Conservation (phyloP, 2,329 filamentous ascomycete species). For the Ophiosphaerella narmari region DNA sequence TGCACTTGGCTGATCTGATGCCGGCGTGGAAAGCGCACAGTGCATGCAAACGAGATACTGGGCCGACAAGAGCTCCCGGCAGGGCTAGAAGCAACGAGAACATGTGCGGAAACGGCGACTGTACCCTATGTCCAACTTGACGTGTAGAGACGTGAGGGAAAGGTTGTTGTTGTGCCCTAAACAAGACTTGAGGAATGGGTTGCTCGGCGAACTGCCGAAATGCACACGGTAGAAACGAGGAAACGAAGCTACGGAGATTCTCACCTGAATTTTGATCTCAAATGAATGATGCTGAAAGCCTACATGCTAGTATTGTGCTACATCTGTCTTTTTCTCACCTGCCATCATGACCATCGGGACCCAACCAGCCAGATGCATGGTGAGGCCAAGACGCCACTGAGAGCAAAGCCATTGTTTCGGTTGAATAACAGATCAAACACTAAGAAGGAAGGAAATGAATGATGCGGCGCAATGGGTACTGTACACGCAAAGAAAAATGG, state of each 20-base stretch:
- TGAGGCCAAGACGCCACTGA: slow-evolving; percentile 2
- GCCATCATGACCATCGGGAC: too few species aligned
- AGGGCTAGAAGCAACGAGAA: slow-evolving; percentile 12
- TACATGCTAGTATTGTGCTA: slow-evolving; percentile 1
- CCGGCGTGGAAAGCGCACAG: slow-evolving; percentile 11
- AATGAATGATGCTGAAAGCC: neutral
- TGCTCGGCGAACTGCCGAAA: slow-evolving; percentile 9
- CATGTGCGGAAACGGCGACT: slow-evolving; percentile 4
- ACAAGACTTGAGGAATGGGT: slow-evolving; percentile 14
- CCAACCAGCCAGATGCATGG: slow-evolving; percentile 1
- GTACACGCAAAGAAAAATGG: neutral
- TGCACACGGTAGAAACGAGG: neutral
- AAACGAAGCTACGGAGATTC: neutral
- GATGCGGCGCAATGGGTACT: neutral
- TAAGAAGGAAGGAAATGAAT: neutral
- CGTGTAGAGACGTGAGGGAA: slow-evolving; percentile 6
- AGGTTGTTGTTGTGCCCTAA: slow-evolving; percentile 12
- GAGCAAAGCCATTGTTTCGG: neutral
- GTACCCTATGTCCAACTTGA: slow-evolving; percentile 11
- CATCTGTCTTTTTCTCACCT: neutral
- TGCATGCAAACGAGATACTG: slow-evolving; percentile 23
- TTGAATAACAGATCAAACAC: neutral
- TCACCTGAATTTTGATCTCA: neutral
- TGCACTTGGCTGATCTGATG: too few species aligned
- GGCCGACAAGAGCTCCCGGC: slow-evolving; percentile 25